Evolutionary conservation across 192 early-diverging fungal genomes (phyloP).

Genomic region (Chytriomyces sp.): DNA sequence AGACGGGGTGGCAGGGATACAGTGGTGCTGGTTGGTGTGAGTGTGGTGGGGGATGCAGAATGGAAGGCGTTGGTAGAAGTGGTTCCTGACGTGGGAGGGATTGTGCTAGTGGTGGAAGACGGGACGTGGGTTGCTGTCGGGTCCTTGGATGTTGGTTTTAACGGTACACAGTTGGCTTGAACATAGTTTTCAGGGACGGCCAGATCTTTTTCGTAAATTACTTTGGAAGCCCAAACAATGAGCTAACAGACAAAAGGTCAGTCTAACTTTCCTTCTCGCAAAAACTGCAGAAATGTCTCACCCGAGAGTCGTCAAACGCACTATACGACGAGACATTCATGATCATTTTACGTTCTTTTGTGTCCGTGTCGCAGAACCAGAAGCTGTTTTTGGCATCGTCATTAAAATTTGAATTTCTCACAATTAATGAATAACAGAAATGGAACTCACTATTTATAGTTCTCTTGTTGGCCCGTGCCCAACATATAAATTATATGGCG

Average conservation of each 20-base stretch:
- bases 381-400: conserved; percentile 10
- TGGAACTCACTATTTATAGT: conserved; percentile 25
- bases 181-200: conserved; percentile 21
- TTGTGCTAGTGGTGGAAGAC: neutral
- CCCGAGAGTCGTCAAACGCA: conserved; percentile 13
- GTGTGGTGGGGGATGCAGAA: no score
- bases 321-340: conserved; percentile 31
- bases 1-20: neutral
- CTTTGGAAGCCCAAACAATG: conserved; percentile 36
- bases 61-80: no score
- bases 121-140: neutral
- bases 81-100: neutral
- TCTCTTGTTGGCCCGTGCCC: conserved; percentile 18
- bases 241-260: conserved; percentile 1
- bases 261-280: neutral
- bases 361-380: conserved; percentile 44
- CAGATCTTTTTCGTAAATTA: conserved; percentile 36
- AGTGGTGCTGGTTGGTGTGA: neutral
- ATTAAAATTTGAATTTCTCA: neutral
- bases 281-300: neutral
- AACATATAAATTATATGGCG: conserved; percentile 32
- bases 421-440: neutral
- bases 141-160: conserved; percentile 5
- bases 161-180: neutral
- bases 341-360: conserved; percentile 38